phyloP scores from a whole-genome alignment of 208 protist genomes.

The Leishmania turanica region DNA sequence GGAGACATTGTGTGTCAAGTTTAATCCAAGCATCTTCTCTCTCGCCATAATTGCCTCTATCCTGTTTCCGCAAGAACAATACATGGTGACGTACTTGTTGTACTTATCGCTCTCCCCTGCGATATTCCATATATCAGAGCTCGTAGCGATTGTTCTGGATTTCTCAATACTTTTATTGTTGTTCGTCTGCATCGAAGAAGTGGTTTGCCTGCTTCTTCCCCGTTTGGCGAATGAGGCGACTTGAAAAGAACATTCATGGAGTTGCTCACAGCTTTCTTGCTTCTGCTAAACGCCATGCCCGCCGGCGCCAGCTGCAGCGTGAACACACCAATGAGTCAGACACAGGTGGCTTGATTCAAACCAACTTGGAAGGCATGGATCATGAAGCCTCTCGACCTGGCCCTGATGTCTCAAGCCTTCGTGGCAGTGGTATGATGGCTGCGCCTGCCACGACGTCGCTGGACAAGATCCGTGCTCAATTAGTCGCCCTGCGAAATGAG shows the following conservation, averaged over 20 bases:
- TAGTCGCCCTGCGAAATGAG: constrained; percentile 31
- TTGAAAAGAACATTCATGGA: not conserved
- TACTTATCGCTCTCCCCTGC: not conserved
- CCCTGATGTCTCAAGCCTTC: constrained; percentile 26
- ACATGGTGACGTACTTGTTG: not conserved
- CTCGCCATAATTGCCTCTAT: not conserved
- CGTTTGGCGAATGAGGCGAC: not conserved
- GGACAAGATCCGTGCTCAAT: constrained; percentile 63
- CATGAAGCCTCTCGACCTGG: not conserved
- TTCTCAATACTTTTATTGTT: not conserved
- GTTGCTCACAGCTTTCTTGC: not conserved
- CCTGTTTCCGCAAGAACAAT: not conserved
- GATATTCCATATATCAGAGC: not conserved
- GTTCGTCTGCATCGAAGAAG: not conserved
- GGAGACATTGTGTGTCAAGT: not conserved
- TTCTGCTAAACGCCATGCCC: constrained; percentile 21
- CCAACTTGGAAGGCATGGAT: not conserved
- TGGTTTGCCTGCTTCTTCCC: not conserved
- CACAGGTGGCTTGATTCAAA: not conserved
- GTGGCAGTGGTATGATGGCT: constrained; percentile 35
- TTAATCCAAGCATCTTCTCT: not conserved
- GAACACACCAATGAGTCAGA: not conserved
- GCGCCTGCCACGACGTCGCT: constrained; percentile 59
- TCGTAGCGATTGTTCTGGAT: not conserved
- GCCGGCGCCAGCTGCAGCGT: constrained; percentile 11